phyloP scores from a whole-genome alignment of 2,329 filamentous ascomycete genomes.

The Botryotinia narcissicola region DNA sequence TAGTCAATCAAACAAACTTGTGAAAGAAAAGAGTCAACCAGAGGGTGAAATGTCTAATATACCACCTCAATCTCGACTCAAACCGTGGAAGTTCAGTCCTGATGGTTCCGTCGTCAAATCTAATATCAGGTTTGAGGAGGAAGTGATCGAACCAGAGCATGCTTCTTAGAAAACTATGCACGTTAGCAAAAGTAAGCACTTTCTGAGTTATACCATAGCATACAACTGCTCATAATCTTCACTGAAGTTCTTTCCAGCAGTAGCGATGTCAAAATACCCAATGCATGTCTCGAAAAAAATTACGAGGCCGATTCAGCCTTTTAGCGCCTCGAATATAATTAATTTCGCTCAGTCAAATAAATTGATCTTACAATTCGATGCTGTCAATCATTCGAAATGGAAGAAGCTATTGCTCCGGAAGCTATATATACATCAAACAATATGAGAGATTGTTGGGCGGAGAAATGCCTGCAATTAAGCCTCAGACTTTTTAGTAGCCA shows the following conservation, averaged over 20 bases:
- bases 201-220: constrained; percentile 14
- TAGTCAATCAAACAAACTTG: no score
- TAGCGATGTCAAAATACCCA: constrained; percentile 34
- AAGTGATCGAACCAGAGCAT: neutral
- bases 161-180: constrained; percentile 18
- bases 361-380: neutral
- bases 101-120: no score
- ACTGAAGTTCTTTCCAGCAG: constrained; percentile 28
- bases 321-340: constrained; percentile 17
- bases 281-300: no score
- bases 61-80: no score
- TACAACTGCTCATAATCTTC: constrained; percentile 33
- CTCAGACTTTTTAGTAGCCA: neutral
- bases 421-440: neutral
- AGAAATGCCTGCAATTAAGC: neutral
- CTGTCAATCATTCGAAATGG: neutral
- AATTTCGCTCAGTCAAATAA: neutral
- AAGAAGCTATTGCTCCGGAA: neutral
- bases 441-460: neutral
- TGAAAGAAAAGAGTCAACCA: no score
- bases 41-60: no score
- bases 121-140: no score
- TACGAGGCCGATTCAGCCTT: constrained; percentile 25
- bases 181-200: no score
- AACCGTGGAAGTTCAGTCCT: accelerated